Conservation (phyloP, 352 stramenopile species). For the Globisporangium cylindrosporum region DNA sequence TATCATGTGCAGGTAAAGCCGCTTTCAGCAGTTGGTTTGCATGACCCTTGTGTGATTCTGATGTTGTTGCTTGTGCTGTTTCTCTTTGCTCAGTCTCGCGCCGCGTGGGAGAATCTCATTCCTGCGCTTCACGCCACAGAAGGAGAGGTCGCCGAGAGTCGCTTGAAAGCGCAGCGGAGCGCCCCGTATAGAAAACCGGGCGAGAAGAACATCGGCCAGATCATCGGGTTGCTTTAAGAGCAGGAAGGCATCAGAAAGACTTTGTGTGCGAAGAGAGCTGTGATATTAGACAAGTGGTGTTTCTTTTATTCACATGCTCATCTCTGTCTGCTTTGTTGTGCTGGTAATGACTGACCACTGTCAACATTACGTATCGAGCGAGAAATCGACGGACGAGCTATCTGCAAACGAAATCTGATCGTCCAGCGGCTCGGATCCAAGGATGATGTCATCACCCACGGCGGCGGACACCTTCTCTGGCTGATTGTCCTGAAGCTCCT, state of each 20-base stretch:
- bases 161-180: slow-evolving; percentile 35
- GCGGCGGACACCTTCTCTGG: not conserved
- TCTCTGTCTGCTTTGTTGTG: not conserved
- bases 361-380: slow-evolving; percentile 17
- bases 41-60: not conserved
- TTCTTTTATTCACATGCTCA: not conserved
- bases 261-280: slow-evolving; percentile 23
- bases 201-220: slow-evolving; percentile 62
- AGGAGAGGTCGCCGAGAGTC: slow-evolving; percentile 56
- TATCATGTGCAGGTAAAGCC: slow-evolving; percentile 78
- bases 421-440: not conserved
- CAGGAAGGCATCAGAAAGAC: not conserved
- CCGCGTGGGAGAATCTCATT: slow-evolving; percentile 69
- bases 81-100: slow-evolving; percentile 40
- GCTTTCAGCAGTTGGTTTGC: not conserved
- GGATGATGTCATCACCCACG: not conserved
- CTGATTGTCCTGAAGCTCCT: slow-evolving; percentile 1
- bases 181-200: slow-evolving; percentile 71
- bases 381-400: slow-evolving; percentile 19
- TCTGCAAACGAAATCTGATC: slow-evolving; percentile 10
- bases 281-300: slow-evolving; percentile 10
- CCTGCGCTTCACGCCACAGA: slow-evolving; percentile 60
- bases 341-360: not conserved
- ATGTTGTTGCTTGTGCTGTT: not conserved
- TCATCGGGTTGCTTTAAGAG: slow-evolving; percentile 66